Evolutionary conservation across 1,139 yeast genomes (phyloP), one percentile per base, ranked within the genome.

Genomic region (Pichia sp.): DNA sequence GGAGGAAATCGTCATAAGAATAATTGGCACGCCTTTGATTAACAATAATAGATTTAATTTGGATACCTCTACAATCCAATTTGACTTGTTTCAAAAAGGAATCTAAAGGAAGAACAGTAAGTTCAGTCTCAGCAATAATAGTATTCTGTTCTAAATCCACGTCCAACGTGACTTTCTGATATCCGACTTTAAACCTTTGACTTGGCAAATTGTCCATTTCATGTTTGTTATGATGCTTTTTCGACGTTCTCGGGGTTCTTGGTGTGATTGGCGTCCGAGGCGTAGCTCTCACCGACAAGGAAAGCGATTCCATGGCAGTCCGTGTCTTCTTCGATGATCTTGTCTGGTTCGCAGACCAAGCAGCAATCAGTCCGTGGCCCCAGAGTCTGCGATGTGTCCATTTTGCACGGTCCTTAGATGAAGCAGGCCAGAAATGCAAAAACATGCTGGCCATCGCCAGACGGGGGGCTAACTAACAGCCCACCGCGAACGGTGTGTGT

Each of bases 61-160:
- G 66, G 64, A 87, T 74, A 46, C 86, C 89, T 43, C 96, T 76
- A 49, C 95, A 86, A 59, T 91, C 97, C 41, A 91, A 66, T 42
- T 76, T 74, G 25, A 91, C 68, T 13, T 68, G 66, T 41, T 74
- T 76, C 33, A 89, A 63, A 1, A 68, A 60, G 10, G 76, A 74
- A 16, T 80, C 76, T 3, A 79, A 66, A 0, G 97, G 96, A 19
- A 85, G 66, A 13, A 89, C 68, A 2, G 93, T 82, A 28, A 91
- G 65, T 57, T 88, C 96, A 0, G 97, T 87, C 52, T 76, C 72
- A 13, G 97, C 98, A n/a, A 62, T 62, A 10, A 80, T 62, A 19
- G 61, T 55, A 45, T 73, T 72, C 31, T 65, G 63, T 18, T 78
- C 70, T 32, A 83, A 61, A 57, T 82, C 87, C 5, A 83, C 74